Percentiles rank a stretch among this genome's conserved stretches.
Evolutionary conservation across 164 flowering plant species (phyloP).

Genomic region (Malania oleifera): DNA sequence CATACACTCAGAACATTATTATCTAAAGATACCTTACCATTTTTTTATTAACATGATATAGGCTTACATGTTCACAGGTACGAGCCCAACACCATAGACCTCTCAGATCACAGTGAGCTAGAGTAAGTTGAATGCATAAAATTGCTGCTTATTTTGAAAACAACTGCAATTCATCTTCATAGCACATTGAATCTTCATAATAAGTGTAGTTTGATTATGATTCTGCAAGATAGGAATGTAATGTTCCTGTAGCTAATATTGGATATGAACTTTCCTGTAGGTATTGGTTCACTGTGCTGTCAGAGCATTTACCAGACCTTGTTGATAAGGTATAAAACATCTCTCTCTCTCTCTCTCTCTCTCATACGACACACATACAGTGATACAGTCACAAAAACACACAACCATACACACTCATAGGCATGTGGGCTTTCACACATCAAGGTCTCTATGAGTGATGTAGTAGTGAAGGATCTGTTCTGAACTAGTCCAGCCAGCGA

Average conservation of each 20-base stretch:
- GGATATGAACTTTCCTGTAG: slow-evolving; percentile 34
- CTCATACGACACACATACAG: no score
- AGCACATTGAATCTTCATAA: neutral
- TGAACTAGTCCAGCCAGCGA: no score
- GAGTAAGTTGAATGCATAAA: slow-evolving; percentile 55
- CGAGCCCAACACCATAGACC: slow-evolving; percentile 95
- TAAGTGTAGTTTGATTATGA: neutral
- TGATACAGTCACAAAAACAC: no score
- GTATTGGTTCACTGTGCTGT: slow-evolving; percentile 89
- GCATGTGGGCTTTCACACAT: no score
- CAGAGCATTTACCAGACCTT: slow-evolving; percentile 88
- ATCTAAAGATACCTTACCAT: neutral
- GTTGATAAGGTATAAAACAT: slow-evolving; percentile 92
- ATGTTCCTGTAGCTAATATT: slow-evolving; percentile 13
- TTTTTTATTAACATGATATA: slow-evolving; percentile 6
- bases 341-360: slow-evolving; percentile 2
- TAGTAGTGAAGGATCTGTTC: neutral
- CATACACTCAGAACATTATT: neutral
- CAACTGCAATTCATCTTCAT: neutral
- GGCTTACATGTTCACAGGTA: slow-evolving; percentile 48
- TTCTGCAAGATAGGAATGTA: neutral
- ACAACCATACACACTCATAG: no score
- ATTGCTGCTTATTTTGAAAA: neutral
- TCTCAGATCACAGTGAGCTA: slow-evolving; percentile 75
- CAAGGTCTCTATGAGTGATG: neutral